A percentile compares a stretch with the other conserved stretches of the same genome.
Conservation (phyloP, 192 early-diverging fungal species). For the Piromyces finnis region DNA sequence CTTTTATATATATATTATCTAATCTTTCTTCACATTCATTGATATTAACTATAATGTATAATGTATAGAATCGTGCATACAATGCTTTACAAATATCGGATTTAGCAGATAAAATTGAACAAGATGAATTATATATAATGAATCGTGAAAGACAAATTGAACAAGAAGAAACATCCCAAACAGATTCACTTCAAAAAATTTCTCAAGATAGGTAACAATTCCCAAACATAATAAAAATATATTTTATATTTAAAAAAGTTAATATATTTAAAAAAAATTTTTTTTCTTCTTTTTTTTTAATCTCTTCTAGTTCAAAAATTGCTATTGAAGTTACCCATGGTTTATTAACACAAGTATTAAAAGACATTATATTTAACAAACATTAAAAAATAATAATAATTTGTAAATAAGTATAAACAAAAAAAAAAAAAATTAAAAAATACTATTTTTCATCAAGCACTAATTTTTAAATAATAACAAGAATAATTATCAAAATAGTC, state of each 20-base stretch:
- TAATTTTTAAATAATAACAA: no score
- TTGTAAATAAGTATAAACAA: no score
- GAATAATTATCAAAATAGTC: no score
- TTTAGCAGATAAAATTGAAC: constrained; percentile 66
- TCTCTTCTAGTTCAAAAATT: constrained; percentile 42
- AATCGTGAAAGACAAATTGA: background rate
- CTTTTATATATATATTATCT: background rate
- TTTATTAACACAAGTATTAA: constrained; percentile 66
- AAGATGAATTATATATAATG: constrained; percentile 28
- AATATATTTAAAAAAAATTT: constrained; percentile 29
- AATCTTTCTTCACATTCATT: no score
- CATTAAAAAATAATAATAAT: no score
- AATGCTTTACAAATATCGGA: constrained; percentile 58
- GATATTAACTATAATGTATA: no score
- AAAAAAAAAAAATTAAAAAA: no score
- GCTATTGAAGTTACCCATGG: constrained; percentile 63
- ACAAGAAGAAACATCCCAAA: no score
- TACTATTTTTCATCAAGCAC: no score
- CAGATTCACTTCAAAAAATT: background rate
- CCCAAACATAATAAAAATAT: background rate
- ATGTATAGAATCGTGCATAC: constrained; percentile 79
- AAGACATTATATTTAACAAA: constrained; percentile 57
- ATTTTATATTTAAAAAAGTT: constrained; percentile 18
- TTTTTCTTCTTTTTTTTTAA: background rate
- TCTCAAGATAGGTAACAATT: constrained; percentile 1